Evolutionary conservation across 1,284 basidiomycete species (phyloP), one percentile per base, ranked within the genome.

Genomic region (Boletus albobrunnescens): DNA sequence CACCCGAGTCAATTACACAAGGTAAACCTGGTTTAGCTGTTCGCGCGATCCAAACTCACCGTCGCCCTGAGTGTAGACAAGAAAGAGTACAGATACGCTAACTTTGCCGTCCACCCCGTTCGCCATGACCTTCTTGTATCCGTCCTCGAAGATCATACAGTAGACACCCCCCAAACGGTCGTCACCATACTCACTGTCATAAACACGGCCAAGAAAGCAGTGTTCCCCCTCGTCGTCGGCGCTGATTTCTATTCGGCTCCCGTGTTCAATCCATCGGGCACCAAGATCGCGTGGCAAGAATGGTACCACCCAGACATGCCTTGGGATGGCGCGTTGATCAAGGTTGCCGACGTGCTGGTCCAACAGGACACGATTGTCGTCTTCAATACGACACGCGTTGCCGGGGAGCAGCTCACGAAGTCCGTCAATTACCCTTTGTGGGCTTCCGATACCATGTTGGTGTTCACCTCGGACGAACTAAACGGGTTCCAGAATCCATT

Each of bases 271-370:
- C 78, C 84, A 0, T 78, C 86, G 55, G 89, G 87, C 1, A 71
- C 66, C 17, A 75, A 74, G 36, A 56, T 91, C 16, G 78, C 76
- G 3, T 92, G 84, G 82, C 71, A 82, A 39, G 75, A 84, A 50
- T 91, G 87, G 88, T 71, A 67, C 51, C 82, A 84, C 53, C 89
- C 89, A 0, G 80, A 87, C 57, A 91, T 91, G 89, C 87, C 88
- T 17, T 91, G 86, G 83, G 81, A 88, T 56, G 83, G 81, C 16
- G 74, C 78, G 0, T 70, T 83, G 56, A 68, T 91, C 31, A 71
- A 75, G 55, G 63, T 85, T 20, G 83, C 77, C 0, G 67, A 75
- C 22, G 59, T 77, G 27, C 41, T 81, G 3, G 32, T 71, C 11
- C 60, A 76, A 23, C 53, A 78, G 32, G 57, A 56, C 11, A 61